Evolutionary conservation across 2,329 filamentous ascomycete species (phyloP).

Genomic region (Penicillium glabrum): DNA sequence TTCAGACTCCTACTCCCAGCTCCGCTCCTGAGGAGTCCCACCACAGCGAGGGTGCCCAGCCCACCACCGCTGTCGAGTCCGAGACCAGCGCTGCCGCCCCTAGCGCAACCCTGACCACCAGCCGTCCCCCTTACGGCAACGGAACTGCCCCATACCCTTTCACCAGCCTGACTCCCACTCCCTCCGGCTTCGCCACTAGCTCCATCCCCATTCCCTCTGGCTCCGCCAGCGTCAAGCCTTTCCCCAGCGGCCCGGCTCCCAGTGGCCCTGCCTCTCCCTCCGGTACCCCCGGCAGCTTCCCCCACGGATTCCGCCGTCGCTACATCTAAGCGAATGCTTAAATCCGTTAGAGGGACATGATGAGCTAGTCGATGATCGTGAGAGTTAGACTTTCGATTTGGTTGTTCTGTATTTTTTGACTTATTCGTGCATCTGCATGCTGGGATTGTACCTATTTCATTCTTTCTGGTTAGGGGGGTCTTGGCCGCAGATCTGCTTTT

Average conservation of each 20-base stretch:
- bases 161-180: constrained; percentile 10
- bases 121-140: constrained; percentile 20
- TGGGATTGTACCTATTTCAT: neutral
- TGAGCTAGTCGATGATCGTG: neutral
- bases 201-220: constrained; percentile 8
- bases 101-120: constrained; percentile 12
- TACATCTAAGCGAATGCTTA: constrained; percentile 13
- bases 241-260: neutral
- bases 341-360: neutral
- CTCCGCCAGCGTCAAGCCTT: neutral
- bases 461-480: neutral
- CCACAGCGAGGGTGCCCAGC: neutral
- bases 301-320: constrained; percentile 28
- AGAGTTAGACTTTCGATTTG: neutral
- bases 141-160: constrained; percentile 16
- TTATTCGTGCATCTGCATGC: neutral
- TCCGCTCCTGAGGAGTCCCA: neutral
- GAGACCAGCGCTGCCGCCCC: constrained; percentile 4
- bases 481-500: neutral
- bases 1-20: constrained; percentile 7
- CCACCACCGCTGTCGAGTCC: constrained; percentile 6
- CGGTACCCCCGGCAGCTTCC: constrained; percentile 28
- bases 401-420: neutral
- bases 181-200: constrained; percentile 34
- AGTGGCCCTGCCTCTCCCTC: neutral